phyloP scores from a whole-genome alignment of 2,329 filamentous ascomycete species.

The Myriangium duriaei region DNA sequence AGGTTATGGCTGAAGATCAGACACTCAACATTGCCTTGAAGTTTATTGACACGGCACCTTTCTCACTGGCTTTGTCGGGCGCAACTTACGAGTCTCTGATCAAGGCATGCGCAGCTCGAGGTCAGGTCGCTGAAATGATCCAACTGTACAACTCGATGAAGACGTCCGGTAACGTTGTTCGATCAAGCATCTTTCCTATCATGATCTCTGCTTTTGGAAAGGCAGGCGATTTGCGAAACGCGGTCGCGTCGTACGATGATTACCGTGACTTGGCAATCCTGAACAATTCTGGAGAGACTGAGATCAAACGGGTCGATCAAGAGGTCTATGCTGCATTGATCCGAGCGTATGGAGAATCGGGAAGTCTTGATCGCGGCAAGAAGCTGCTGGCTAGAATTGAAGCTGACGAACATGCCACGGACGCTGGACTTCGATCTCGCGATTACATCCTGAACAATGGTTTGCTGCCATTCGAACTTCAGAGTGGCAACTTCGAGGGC shows the following conservation, averaged over 20 bases:
- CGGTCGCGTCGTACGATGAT: constrained; percentile 90
- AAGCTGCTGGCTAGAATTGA: constrained; percentile 73
- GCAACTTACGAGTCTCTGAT: constrained; percentile 80
- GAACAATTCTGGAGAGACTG: constrained; percentile 60
- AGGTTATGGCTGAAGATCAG: constrained; percentile 76
- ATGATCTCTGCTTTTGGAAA: constrained; percentile 93
- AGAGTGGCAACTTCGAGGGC: constrained; percentile 56
- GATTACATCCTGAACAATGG: constrained; percentile 60
- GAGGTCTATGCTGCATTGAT: constrained; percentile 86
- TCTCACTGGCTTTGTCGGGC: constrained; percentile 56
- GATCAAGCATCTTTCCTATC: constrained; percentile 70
- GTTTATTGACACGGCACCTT: constrained; percentile 66
- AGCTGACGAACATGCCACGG: constrained; percentile 14
- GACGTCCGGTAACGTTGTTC: constrained; percentile 56
- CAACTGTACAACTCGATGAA: constrained; percentile 89
- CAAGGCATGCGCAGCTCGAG: constrained; percentile 71
- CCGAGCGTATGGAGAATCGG: constrained; percentile 73
- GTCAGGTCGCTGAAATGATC: constrained; percentile 78
- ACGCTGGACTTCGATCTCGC: constrained; percentile 43
- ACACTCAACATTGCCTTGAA: constrained; percentile 74
- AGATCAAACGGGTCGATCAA: constrained; percentile 60
- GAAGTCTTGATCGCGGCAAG: constrained; percentile 66
- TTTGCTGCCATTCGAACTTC: constrained; percentile 66
- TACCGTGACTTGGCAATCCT: constrained; percentile 82
- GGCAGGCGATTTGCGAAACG: constrained; percentile 69